phyloP scores from a whole-genome alignment of 2,329 filamentous ascomycete species.

The Aspergillus persii region DNA sequence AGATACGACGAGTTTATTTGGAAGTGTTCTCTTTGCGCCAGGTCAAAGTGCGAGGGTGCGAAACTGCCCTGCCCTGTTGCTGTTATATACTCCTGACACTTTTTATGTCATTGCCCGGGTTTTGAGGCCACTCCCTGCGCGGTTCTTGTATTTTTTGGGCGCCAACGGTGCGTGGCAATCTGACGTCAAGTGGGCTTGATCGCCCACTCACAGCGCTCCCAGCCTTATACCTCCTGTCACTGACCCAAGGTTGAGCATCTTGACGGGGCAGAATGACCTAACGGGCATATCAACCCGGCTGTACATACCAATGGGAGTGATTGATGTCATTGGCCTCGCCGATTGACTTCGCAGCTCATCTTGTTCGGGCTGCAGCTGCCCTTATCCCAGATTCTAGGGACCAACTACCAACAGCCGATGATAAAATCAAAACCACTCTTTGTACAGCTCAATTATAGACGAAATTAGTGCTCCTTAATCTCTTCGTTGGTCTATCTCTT shows the following conservation, averaged over 20 bases:
- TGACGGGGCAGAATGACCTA: neutral
- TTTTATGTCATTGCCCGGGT: neutral
- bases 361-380: neutral
- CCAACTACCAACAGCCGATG: too few relatives aligned
- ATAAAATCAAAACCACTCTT: too few relatives aligned
- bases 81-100: neutral
- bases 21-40: neutral
- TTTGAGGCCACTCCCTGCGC: neutral
- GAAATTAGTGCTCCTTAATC: too few relatives aligned
- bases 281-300: neutral
- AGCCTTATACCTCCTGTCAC: neutral
- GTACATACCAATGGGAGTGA: neutral
- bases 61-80: neutral
- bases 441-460: too few relatives aligned
- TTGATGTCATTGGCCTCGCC: neutral
- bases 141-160: neutral
- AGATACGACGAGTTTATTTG: neutral
- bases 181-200: conserved; percentile 7
- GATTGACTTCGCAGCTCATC: neutral
- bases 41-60: neutral
- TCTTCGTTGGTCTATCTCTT: too few relatives aligned
- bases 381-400: neutral
- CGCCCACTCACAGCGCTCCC: neutral
- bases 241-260: neutral
- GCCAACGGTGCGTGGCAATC: neutral